Conservation (phyloP, 1,284 basidiomycete species). For the Leccinum holopus region DNA sequence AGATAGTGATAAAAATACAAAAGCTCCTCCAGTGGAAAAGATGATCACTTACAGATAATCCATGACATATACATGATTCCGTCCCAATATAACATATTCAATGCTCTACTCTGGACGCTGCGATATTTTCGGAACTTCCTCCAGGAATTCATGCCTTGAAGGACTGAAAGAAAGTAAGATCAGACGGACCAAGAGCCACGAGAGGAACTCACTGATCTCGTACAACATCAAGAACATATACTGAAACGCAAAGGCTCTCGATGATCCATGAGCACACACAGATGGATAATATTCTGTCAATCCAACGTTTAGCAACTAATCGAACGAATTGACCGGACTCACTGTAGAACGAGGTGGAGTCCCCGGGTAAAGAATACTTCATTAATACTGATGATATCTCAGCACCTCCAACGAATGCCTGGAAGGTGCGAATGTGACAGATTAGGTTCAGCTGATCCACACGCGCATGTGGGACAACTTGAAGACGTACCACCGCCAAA, state of each 20-base stretch:
- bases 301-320: not conserved
- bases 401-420: conserved; percentile 18
- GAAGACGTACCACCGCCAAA: conserved; percentile 22
- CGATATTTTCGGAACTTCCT: conserved; percentile 28
- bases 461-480: not conserved
- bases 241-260: conserved; percentile 16
- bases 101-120: conserved; percentile 12
- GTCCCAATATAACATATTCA: conserved; percentile 19
- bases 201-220: conserved; percentile 26
- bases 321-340: conserved; percentile 8
- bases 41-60: not conserved
- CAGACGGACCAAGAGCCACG: not conserved
- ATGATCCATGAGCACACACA: conserved; percentile 16
- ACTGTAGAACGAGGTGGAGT: conserved; percentile 10
- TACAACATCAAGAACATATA: conserved; percentile 23
- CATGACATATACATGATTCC: not conserved
- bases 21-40: not conserved
- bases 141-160: conserved; percentile 29
- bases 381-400: not conserved
- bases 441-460: not conserved
- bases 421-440: not conserved
- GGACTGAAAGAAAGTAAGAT: conserved; percentile 19
- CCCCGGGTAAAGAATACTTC: not conserved
- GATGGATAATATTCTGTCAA: conserved; percentile 24
- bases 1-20: not conserved